Percentiles rank a stretch among this genome's conserved stretches.
phyloP scores from a whole-genome alignment of 805 yeast species.

The Brettanomyces nanus region DNA sequence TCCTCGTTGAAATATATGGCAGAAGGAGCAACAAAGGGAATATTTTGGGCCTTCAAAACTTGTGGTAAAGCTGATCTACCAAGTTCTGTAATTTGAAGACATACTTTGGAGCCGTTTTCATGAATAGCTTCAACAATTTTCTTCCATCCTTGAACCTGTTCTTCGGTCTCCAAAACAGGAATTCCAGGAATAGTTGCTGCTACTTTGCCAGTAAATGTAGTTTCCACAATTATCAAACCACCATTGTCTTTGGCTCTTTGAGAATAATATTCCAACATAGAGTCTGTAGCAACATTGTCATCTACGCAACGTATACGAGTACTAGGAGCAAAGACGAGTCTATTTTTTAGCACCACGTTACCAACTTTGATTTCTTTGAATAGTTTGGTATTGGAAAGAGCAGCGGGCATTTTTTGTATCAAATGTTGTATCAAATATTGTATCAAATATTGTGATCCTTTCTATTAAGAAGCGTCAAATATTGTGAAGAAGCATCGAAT shows the following conservation, averaged over 20 bases:
- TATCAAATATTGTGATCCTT: too few species aligned
- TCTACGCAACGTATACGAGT: constrained; percentile 35
- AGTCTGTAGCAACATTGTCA: constrained; percentile 37
- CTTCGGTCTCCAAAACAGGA: constrained; percentile 43
- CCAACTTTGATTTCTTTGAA: constrained; percentile 41
- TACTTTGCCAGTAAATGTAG: constrained; percentile 38
- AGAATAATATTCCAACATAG: constrained; percentile 44
- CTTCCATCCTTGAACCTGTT: constrained; percentile 43
- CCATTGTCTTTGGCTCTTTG: constrained; percentile 51
- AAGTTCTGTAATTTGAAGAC: constrained; percentile 47
- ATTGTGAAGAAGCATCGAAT: too few species aligned
- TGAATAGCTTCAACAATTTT: constrained; percentile 42
- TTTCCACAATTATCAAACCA: constrained; percentile 54
- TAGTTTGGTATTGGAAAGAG: constrained; percentile 13
- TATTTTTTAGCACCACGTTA: constrained; percentile 26
- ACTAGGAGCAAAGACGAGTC: constrained; percentile 43
- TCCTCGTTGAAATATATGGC: constrained; percentile 32
- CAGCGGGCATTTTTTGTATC: constrained; percentile 2
- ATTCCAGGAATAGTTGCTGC: constrained; percentile 34
- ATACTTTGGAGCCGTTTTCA: constrained; percentile 35
- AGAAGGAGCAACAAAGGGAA: constrained; percentile 30
- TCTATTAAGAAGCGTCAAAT: too few species aligned
- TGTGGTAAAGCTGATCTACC: constrained; percentile 34
- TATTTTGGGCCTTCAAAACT: constrained; percentile 27
- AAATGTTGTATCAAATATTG: too few species aligned